Conservation (phyloP, 768 basidiomycete genomes). For the Hydnomerulius pinastri region DNA sequence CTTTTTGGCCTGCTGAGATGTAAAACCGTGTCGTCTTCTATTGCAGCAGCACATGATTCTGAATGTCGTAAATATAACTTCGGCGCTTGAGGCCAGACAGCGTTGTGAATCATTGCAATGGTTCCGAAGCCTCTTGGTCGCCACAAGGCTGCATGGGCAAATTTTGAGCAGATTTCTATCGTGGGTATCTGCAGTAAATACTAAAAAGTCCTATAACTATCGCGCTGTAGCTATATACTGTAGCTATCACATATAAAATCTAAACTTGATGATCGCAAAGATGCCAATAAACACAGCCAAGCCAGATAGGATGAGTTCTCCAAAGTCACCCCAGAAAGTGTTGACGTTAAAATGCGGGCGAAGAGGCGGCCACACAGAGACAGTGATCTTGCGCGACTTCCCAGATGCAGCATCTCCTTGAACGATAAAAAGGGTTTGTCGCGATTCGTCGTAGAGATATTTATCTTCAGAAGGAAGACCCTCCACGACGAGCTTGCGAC, state of each 20-base stretch:
- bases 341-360: slow-evolving; percentile 56
- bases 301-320: slow-evolving; percentile 31
- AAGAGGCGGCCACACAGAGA: slow-evolving; percentile 58
- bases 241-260: slow-evolving; percentile 24
- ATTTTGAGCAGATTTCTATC: too few relatives aligned
- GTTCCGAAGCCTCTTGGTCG: too few relatives aligned
- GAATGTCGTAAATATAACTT: too few relatives aligned
- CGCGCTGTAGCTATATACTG: not conserved
- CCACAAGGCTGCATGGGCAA: too few relatives aligned
- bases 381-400: slow-evolving; percentile 48
- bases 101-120: too few relatives aligned
- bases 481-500: slow-evolving; percentile 56
- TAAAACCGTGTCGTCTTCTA: too few relatives aligned
- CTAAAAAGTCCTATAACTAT: not conserved
- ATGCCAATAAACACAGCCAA: slow-evolving; percentile 34
- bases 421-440: slow-evolving; percentile 78
- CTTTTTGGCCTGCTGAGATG: too few relatives aligned
- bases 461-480: slow-evolving; percentile 54
- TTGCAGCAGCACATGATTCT: too few relatives aligned
- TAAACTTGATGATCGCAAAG: slow-evolving; percentile 29
- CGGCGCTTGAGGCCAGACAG: too few relatives aligned
- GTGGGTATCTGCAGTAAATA: too few relatives aligned
- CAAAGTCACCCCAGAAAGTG: slow-evolving; percentile 65
- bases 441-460: slow-evolving; percentile 59
- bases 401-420: slow-evolving; percentile 44